Conservation (phyloP, 371 early-diverging fungal species). For the Mortierella sp. region DNA sequence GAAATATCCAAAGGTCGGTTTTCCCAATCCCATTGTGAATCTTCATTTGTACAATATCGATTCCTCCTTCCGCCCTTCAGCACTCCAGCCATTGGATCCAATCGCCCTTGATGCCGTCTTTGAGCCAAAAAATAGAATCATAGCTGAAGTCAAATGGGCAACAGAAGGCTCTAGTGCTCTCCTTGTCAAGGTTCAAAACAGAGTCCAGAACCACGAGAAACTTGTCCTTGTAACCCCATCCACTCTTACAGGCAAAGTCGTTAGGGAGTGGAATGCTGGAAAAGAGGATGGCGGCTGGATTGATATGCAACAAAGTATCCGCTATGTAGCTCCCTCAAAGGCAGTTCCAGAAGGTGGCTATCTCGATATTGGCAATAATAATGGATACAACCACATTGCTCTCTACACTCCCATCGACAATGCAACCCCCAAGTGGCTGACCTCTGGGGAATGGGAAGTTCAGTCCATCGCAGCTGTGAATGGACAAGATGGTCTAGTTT, state of each 20-base stretch:
- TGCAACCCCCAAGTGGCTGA: conserved; percentile 78
- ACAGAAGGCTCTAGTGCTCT: conserved; percentile 73
- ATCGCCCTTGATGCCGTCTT: conserved; percentile 59
- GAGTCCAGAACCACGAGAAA: conserved; percentile 87
- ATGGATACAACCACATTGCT: conserved; percentile 89
- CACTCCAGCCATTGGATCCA: conserved; percentile 26
- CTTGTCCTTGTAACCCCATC: conserved; percentile 66
- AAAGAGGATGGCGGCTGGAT: conserved; percentile 81
- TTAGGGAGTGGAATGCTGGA: conserved; percentile 67
- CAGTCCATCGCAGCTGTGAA: conserved; percentile 75
- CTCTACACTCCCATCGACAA: conserved; percentile 68
- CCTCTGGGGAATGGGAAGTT: conserved; percentile 91
- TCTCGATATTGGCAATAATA: conserved; percentile 83
- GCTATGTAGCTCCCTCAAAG: conserved; percentile 59
- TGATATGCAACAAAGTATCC: conserved; percentile 68
- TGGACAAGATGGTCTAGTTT: conserved; percentile 66
- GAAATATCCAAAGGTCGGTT: conserved; percentile 94
- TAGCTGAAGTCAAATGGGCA: conserved; percentile 89
- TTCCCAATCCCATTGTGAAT: conserved; percentile 86
- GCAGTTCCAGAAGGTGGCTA: conserved; percentile 70
- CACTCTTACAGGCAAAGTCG: conserved; percentile 51
- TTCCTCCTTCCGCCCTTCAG: conserved; percentile 38
- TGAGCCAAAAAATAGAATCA: conserved; percentile 77
- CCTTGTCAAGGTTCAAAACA: conserved; percentile 83
- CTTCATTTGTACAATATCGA: conserved; percentile 74